phyloP scores from a whole-genome alignment of 2,329 filamentous ascomycete genomes.

The Penicillium freii region DNA sequence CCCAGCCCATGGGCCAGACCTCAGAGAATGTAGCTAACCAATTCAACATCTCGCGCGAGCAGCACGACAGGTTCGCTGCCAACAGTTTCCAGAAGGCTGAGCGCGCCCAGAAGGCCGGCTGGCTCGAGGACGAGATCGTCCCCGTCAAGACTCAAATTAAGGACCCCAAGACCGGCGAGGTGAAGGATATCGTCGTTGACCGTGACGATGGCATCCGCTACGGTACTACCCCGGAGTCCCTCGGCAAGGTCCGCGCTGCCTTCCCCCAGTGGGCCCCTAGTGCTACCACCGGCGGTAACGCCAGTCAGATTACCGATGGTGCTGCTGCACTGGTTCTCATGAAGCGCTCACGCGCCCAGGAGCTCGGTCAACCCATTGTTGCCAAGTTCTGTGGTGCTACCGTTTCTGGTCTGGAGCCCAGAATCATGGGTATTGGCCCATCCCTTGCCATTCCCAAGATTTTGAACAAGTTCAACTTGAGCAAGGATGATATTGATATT shows the following conservation, averaged over 20 bases:
- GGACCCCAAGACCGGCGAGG: slow-evolving; percentile 83
- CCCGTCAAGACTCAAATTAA: slow-evolving; percentile 79
- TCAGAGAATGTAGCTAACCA: slow-evolving; percentile 91
- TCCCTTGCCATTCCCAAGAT: slow-evolving; percentile 90
- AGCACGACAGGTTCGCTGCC: slow-evolving; percentile 82
- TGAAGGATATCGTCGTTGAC: slow-evolving; percentile 71
- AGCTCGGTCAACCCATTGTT: slow-evolving; percentile 77
- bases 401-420: slow-evolving; percentile 78
- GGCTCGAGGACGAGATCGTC: slow-evolving; percentile 83
- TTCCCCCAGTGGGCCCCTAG: slow-evolving; percentile 75
- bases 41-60: slow-evolving; percentile 63
- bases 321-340: slow-evolving; percentile 89
- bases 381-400: slow-evolving; percentile 85
- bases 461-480: slow-evolving; percentile 74
- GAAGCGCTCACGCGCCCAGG: slow-evolving; percentile 81
- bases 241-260: slow-evolving; percentile 79
- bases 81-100: slow-evolving; percentile 80
- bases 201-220: slow-evolving; percentile 81
- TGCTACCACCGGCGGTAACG: slow-evolving; percentile 87
- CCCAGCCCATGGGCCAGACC: slow-evolving; percentile 86
- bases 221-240: slow-evolving; percentile 76
- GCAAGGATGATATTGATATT: slow-evolving; percentile 42
- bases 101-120: slow-evolving; percentile 74
- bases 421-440: slow-evolving; percentile 90
- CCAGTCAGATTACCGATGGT: slow-evolving; percentile 87